phyloP scores from a whole-genome alignment of 192 early-diverging fungal species.

The Ambispora gerdemannii region DNA sequence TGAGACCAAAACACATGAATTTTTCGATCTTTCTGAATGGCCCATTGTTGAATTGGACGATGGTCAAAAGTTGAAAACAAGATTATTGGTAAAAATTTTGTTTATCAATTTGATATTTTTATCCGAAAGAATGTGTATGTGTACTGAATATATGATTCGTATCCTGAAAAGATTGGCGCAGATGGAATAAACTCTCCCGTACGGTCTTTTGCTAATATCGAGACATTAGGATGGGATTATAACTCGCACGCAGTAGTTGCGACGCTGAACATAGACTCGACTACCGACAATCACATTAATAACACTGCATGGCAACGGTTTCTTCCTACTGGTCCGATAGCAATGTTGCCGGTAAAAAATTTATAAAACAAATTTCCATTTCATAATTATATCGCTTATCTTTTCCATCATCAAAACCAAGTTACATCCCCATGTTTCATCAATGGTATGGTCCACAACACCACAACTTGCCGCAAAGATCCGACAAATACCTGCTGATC shows the following conservation, averaged over 20 bases:
- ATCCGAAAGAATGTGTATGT: background rate
- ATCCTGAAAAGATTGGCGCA: slow-evolving; percentile 61
- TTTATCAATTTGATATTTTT: background rate
- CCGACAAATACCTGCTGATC: slow-evolving; percentile 54
- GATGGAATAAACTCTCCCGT: slow-evolving; percentile 88
- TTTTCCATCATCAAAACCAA: slow-evolving; percentile 39
- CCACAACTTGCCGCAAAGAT: slow-evolving; percentile 62
- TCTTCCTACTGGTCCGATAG: slow-evolving; percentile 90
- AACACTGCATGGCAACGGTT: slow-evolving; percentile 92
- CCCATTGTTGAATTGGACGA: slow-evolving; percentile 69
- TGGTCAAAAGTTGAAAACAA: slow-evolving; percentile 57
- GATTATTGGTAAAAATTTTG: slow-evolving; percentile 62
- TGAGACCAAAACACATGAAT: too few species aligned
- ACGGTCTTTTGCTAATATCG: slow-evolving; percentile 76
- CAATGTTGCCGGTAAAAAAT: slow-evolving; percentile 78
- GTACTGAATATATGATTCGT: background rate
- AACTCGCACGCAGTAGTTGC: slow-evolving; percentile 82
- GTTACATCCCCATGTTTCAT: slow-evolving; percentile 58
- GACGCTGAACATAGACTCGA: slow-evolving; percentile 63
- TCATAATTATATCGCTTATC: slow-evolving; percentile 1
- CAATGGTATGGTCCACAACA: slow-evolving; percentile 89
- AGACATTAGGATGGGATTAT: slow-evolving; percentile 85
- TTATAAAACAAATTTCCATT: background rate
- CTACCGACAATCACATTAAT: slow-evolving; percentile 57
- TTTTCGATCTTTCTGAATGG: slow-evolving; percentile 57